Evolutionary conservation across 2,329 filamentous ascomycete species (phyloP), one percentile per base, ranked within the genome.

Genomic region (Penicillium olsonii): DNA sequence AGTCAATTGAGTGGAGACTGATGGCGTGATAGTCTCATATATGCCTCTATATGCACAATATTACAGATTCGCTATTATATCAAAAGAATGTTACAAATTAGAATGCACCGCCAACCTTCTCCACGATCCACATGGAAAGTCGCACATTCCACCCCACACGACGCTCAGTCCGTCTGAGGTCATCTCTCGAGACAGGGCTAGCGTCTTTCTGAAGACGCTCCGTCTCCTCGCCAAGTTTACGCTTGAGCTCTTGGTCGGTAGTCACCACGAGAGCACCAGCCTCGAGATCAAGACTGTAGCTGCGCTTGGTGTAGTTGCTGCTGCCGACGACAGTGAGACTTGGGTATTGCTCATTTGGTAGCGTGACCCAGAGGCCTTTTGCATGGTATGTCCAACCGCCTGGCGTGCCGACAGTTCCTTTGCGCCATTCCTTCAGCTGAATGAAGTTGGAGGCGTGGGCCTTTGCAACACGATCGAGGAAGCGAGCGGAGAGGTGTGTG

Each of bases 381-480:
- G 94, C 94, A 64, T 99, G 94, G 70, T 99, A 99, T 0, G 92
- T 96, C 94, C 95, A 99, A 1, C 90, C 92, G 1, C 78, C 89
- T 0, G 88, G 84, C 61, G 90, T 81, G 15, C 88, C 88, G 2
- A 95, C 88, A 0, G 84, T 88, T 8, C 94, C 94, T 38, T 80
- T 80, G 6, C 87, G 83, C 94, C 94, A 99, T 72, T 99, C 94
- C 54, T 90, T 88, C 4, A 99, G 77, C 3, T 82, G 73, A 22
- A 96, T 87, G 9, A 80, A 78, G 1, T 79, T 74, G 10, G 77
- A 77, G 4, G 81, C 71, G 2, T 80, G 77, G 7, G 77, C 75
- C n/a, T 69, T 69, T 0, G 74, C 68, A 1, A 87, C 83, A 6
- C 78, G 79, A 37, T 84, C 82, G 2, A 97, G 77, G 63, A 99